A percentile compares a stretch with the other conserved stretches of the same genome.
These are phyloP conservation scores for Hymenotorrendiella dingleyae DNA, from an alignment of 2,329 filamentous ascomycete species.

Conservation along the genomic window DNA sequence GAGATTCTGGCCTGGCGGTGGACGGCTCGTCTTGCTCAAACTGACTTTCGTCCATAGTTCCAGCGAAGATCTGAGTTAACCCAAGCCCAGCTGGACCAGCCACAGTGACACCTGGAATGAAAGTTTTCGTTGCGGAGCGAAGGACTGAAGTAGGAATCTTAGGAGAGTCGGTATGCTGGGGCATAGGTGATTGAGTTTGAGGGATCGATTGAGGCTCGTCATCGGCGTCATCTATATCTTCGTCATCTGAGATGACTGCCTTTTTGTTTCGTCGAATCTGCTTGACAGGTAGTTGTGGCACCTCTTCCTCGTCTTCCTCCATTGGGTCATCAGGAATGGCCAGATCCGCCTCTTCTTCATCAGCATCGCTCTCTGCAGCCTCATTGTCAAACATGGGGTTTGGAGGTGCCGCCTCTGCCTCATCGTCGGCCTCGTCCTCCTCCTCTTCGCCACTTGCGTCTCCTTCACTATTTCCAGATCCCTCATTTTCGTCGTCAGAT, in stretches of 20 bases:
- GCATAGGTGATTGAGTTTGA: conserved; percentile 25
- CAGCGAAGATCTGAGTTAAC: conserved; percentile 84
- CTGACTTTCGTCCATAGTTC: conserved; percentile 69
- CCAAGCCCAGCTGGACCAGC: conserved; percentile 60
- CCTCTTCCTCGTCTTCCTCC: conserved; percentile 28
- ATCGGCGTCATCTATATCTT: conserved; percentile 35
- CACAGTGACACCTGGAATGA: conserved; percentile 63
- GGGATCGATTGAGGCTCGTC: conserved; percentile 16
- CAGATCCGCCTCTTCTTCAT: conserved; percentile 25
- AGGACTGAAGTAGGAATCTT: conserved; percentile 54
- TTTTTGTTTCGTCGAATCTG: conserved; percentile 19
- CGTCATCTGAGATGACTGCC: conserved; percentile 35
- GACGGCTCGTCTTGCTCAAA: conserved; percentile 23
- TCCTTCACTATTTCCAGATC: conserved; percentile 35
- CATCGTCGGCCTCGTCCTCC: conserved; percentile 32
- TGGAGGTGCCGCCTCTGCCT: conserved; percentile 35
- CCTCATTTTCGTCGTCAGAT: conserved; percentile 35
- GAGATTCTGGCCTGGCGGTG: neutral
- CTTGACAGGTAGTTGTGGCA: conserved; percentile 9
- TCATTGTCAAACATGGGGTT: conserved; percentile 28
- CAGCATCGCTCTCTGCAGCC: conserved; percentile 36
- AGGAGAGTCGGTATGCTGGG: conserved; percentile 40
- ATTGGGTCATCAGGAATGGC: conserved; percentile 28
- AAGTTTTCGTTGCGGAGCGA: conserved; percentile 62
- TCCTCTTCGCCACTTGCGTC: conserved; percentile 27